Evolutionary conservation across 176 grass and related monocot species (phyloP).

Genomic region (Saccharum officinarum): DNA sequence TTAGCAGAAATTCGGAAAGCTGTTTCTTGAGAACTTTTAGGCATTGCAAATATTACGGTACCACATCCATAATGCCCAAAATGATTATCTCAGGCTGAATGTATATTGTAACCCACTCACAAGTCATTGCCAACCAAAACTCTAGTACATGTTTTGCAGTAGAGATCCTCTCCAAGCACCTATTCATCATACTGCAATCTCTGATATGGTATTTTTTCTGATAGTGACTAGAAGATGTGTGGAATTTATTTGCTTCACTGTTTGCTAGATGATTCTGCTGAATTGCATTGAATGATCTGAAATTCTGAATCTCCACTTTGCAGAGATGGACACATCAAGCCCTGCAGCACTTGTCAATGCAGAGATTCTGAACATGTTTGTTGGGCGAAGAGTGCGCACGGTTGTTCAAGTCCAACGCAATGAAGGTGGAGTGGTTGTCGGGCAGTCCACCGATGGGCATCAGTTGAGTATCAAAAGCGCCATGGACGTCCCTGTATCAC

Average conservation of each 20-base stretch:
- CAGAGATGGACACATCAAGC: conserved; percentile 85
- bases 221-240: not conserved
- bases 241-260: not conserved
- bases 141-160: not conserved
- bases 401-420: conserved; percentile 68
- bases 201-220: not conserved
- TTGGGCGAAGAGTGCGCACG: conserved; percentile 69
- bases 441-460: conserved; percentile 71
- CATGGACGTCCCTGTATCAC: conserved; percentile 33
- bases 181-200: not conserved
- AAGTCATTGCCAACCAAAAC: not conserved
- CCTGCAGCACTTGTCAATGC: conserved; percentile 78
- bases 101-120: not conserved
- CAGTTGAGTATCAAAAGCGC: conserved; percentile 72
- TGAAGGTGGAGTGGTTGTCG: conserved; percentile 55
- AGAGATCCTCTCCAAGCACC: not conserved
- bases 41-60: not conserved
- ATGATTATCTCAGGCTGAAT: not conserved
- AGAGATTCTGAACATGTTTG: conserved; percentile 65
- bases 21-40: not conserved
- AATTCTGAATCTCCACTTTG: conserved; percentile 8
- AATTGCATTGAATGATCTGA: conserved; percentile 12
- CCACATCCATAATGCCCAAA: not conserved
- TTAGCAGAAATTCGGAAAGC: not conserved
- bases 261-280: not conserved